Base-by-base conservation (phyloP, 129 eudicot species). In the Flaveria brownii region DNA sequence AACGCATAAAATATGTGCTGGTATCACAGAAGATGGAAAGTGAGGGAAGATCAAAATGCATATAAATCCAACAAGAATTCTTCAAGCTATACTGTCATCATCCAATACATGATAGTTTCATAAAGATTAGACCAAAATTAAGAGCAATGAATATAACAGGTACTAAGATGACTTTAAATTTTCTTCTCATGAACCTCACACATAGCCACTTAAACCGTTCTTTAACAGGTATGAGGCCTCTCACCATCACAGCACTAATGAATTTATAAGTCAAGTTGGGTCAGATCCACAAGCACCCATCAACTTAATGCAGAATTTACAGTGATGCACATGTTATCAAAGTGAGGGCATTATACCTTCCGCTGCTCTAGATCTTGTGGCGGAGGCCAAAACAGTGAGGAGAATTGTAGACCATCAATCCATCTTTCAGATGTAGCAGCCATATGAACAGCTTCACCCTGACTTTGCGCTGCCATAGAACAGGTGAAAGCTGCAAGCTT, bases 331-430 rank as follows among this genome's bases (percentile, higher is more conserved):
- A 5, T 47, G 45, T 3, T 33, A 33, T 33, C 39, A 33, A 33
- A 33, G 26, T 51, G 76, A 45, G 2, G 12, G 49, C 49, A 33
- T 6, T 68, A 6, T 68, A 92, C 97, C 96, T 89, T 92, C 61
- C 85, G 77, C 73, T 92, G 97, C 49, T 75, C 84, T 56, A 45
- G 73, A 74, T 89, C 97, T 61, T 78, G 96, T 46, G 97, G 96
- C 2, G 97, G 91, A 30, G 89, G 97, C 96, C 96, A 92, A 81
- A 89, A 89, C 66, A 92, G 73, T 57, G 97, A 92, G 22, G 97
- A 92, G 74, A 82, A 92, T 80, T 87, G 96, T 69, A 92, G 88
- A 71, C 96, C 87, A 81, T 92, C 97, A 36, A 87, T 89, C 97
- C 97, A 92, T 81, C 87, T 85, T 73, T 85, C 92, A 55, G 88